Percentiles rank a stretch among this genome's conserved stretches.
Evolutionary conservation across 345 rosid species (phyloP).

Genomic region (Eucalyptus curtisii): DNA sequence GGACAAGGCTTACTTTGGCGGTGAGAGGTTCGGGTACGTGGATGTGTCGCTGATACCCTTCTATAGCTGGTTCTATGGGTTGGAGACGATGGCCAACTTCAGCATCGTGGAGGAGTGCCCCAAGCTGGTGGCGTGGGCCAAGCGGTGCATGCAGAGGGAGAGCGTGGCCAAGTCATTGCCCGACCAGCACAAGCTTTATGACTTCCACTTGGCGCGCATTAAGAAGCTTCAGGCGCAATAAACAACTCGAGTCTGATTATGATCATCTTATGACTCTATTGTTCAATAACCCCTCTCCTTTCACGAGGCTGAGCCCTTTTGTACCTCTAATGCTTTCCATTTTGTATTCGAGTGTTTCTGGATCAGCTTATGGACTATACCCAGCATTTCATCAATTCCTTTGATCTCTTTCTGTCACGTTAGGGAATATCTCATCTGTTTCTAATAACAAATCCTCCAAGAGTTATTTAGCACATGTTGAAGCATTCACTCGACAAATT

Average conservation of each 20-base stretch:
- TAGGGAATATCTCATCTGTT: not conserved
- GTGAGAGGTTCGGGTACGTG: not conserved
- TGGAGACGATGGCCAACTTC: not conserved
- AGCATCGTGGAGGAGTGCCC: slow-evolving; percentile 4
- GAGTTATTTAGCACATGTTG: not conserved
- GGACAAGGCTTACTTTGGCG: slow-evolving; percentile 5
- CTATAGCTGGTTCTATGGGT: not conserved
- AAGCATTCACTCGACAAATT: not conserved
- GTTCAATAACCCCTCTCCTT: not conserved
- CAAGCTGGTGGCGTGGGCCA: slow-evolving; percentile 7
- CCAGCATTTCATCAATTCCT: not conserved
- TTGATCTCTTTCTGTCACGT: not conserved
- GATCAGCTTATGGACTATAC: not conserved
- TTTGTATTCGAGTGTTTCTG: not conserved
- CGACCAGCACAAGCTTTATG: not conserved
- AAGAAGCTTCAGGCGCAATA: not conserved
- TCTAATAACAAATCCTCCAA: not conserved
- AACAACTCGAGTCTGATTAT: not conserved
- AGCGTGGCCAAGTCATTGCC: slow-evolving; percentile 1
- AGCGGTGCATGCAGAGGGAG: slow-evolving; percentile 5
- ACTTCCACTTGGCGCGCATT: not conserved
- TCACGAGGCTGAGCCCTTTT: not conserved
- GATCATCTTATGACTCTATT: not conserved
- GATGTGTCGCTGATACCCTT: slow-evolving; percentile 5
- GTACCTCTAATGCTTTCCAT: not conserved